These are phyloP conservation scores for Lactarius sanguifluus DNA, from an alignment of 768 basidiomycete genomes.

Conservation along the genomic window DNA sequence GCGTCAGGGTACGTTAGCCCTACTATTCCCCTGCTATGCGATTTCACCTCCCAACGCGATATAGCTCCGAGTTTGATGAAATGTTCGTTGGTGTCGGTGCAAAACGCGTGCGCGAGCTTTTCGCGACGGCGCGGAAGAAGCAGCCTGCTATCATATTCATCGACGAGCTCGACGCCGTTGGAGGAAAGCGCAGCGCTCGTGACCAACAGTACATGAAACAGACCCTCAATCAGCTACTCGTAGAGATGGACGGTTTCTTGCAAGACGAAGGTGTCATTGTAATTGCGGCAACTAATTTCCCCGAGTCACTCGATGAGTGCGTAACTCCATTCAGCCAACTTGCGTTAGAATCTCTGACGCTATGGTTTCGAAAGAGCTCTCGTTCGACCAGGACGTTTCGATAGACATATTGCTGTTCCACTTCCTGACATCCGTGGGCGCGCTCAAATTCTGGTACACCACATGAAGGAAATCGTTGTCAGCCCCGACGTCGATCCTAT, in stretches of 20 bases:
- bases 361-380: constrained; percentile 62
- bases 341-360: background rate
- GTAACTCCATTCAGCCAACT: constrained; percentile 33
- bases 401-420: constrained; percentile 88
- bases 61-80: constrained; percentile 92
- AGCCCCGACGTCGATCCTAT: constrained; percentile 78
- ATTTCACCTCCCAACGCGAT: background rate
- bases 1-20: constrained; percentile 64
- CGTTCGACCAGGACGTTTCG: constrained; percentile 95
- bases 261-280: constrained; percentile 93
- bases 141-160: constrained; percentile 98
- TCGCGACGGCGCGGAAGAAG: constrained; percentile 90
- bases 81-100: constrained; percentile 97
- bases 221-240: constrained; percentile 93
- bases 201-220: constrained; percentile 91
- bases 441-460: constrained; percentile 89
- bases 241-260: constrained; percentile 97
- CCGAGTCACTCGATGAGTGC: constrained; percentile 87
- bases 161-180: constrained; percentile 93
- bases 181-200: constrained; percentile 79
- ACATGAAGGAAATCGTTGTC: constrained; percentile 77
- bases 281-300: constrained; percentile 97
- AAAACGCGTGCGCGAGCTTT: constrained; percentile 92
- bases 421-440: constrained; percentile 94
- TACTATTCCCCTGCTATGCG: background rate